Evolutionary conservation across 768 basidiomycete genomes (phyloP).

Genomic region (Termitomyces sp.): DNA sequence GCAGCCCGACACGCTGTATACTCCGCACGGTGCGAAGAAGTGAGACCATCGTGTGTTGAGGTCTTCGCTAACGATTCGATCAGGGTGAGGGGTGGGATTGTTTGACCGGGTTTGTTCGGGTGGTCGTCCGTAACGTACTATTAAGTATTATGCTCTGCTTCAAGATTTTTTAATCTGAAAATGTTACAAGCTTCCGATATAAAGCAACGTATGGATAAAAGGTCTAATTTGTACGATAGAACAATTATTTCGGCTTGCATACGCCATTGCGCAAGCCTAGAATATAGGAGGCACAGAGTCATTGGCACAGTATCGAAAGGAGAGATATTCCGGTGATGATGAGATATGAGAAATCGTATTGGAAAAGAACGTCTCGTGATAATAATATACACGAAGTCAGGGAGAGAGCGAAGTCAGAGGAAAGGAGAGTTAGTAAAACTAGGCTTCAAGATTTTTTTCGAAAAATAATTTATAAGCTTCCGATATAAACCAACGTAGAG

Average conservation of each 20-base stretch:
- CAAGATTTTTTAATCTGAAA: too few relatives aligned
- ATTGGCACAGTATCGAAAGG: constrained; percentile 7
- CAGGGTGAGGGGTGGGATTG: constrained; percentile 10
- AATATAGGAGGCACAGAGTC: constrained; percentile 5
- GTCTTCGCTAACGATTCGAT: not conserved
- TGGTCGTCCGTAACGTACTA: not conserved
- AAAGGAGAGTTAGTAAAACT: not conserved
- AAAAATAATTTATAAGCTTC: not conserved
- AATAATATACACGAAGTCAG: constrained; percentile 1
- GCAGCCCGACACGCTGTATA: constrained; percentile 68
- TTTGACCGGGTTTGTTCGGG: constrained; percentile 29
- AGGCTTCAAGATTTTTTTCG: too few relatives aligned
- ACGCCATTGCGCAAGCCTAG: not conserved
- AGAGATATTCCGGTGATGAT: constrained; percentile 6
- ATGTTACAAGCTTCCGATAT: not conserved
- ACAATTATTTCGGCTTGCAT: constrained; percentile 12
- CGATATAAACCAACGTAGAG: not conserved
- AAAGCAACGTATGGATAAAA: not conserved
- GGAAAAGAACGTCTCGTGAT: constrained; percentile 11
- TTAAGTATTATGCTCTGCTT: too few relatives aligned
- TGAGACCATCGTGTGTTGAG: constrained; percentile 50
- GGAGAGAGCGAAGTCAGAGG: not conserved
- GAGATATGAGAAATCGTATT: constrained; percentile 13
- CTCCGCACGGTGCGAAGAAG: constrained; percentile 71
- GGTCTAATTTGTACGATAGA: constrained; percentile 16